Evolutionary conservation across 495 filamentous ascomycete genomes (phyloP), one percentile per base, ranked within the genome.

Genomic region (Daldinia grandis): DNA sequence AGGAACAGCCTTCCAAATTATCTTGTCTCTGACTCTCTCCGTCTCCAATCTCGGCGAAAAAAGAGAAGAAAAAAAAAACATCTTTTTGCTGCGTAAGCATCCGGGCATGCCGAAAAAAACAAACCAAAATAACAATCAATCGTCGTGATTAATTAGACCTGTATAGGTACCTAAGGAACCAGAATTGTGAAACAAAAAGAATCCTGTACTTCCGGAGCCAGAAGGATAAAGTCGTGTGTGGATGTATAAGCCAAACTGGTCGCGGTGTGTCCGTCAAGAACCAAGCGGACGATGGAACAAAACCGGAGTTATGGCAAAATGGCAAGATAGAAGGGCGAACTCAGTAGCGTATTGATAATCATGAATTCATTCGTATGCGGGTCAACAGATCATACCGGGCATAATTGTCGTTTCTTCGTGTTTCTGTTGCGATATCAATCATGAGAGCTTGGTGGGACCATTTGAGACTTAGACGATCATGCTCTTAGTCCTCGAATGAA

Each of bases 401-500:
- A 58, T 68, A 28, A 58, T 59, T 53, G 31, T 68, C 62, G 60
- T 72, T 66, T 75, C 65, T 55, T 72, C 73, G 55, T 72, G 58
- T 69, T 50, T 59, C 56, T 59, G 19, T 44, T 12, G 58, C 54
- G 25, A 68, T 59, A 30, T 58, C 51, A 28, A 53, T 66, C 47
- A 35, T 54, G 62, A 64, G 56, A 33, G 27, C 53, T 67, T 6
- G 14, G 17, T 15, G 51, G 64, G 58, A 17, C 54, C 31, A 67
- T 69, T 62, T 30, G 63, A 28, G 21, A 9, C 56, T 78, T 68
- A 82, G 25, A 83, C 50, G 73, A 83, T 81, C 80, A 83, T 84
- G 71, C 85, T 87, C 80, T 87, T 87, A 21, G 84, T 86, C 12
- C 85, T 76, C 51, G 81, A 81, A 64, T 87, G 85, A 19, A 81